A percentile compares a stretch with the other conserved stretches of the same genome.
Conservation (phyloP, 805 yeast species). For the Middelhovenomyces tepae region DNA sequence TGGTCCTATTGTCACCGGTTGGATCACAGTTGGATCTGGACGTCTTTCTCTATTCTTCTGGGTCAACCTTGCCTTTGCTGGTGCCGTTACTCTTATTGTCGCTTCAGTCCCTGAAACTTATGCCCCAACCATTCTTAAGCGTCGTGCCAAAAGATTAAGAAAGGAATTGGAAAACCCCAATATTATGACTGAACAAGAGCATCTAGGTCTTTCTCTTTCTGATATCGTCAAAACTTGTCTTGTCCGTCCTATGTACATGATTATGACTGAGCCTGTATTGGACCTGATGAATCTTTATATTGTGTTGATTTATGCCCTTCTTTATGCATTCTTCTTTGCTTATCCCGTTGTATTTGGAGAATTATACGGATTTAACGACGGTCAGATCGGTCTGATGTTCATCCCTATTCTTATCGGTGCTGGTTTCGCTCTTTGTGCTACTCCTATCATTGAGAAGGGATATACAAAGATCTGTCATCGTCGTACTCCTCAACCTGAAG, state of each 20-base stretch:
- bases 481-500: conserved; percentile 47
- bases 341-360: conserved; percentile 75
- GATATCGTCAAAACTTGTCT: conserved; percentile 64
- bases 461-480: conserved; percentile 43
- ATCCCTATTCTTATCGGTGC: conserved; percentile 91
- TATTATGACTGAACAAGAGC: conserved; percentile 93
- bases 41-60: conserved; percentile 62
- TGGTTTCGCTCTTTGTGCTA: conserved; percentile 56
- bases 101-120: conserved; percentile 81
- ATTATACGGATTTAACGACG: conserved; percentile 69
- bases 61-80: conserved; percentile 91
- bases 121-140: conserved; percentile 76
- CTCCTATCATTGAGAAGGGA: conserved; percentile 60
- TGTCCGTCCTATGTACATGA: conserved; percentile 67
- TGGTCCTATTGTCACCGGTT: conserved; percentile 85
- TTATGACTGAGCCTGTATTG: conserved; percentile 73
- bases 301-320: conserved; percentile 79
- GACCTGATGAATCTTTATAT: conserved; percentile 79
- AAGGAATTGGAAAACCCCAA: conserved; percentile 74
- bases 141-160: conserved; percentile 59
- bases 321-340: conserved; percentile 91
- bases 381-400: conserved; percentile 75
- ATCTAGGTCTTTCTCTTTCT: conserved; percentile 60
- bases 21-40: conserved; percentile 63
- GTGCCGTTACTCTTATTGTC: conserved; percentile 64